Conservation (phyloP, 257 asterid species). For the Lycium barbarum region DNA sequence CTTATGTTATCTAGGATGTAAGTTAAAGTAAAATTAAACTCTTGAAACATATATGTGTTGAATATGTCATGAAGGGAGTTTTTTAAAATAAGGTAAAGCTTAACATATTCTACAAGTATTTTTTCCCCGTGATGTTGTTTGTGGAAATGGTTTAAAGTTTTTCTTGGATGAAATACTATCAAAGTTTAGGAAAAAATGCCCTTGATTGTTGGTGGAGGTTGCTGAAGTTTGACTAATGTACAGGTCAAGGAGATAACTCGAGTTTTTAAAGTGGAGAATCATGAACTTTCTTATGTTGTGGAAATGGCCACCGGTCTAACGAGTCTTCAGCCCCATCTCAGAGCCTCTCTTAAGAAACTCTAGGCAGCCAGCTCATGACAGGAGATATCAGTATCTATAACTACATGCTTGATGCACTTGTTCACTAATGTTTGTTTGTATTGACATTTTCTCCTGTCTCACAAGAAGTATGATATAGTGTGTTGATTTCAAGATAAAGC, state of each 20-base stretch:
- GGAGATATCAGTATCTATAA: not conserved
- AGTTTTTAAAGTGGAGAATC: slow-evolving; percentile 52
- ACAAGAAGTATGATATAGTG: not conserved
- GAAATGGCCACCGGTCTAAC: slow-evolving; percentile 63
- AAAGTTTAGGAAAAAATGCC: not conserved
- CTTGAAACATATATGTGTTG: not conserved
- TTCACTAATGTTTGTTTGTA: not conserved
- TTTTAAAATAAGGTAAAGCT: not conserved
- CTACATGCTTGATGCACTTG: not conserved
- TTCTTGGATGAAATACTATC: too few species aligned
- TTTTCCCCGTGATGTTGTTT: not conserved
- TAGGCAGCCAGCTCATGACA: not conserved
- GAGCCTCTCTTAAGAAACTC: slow-evolving; percentile 59
- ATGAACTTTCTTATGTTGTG: slow-evolving; percentile 56
- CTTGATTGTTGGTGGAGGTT: not conserved
- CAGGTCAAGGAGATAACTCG: slow-evolving; percentile 70
- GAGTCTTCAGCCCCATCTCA: slow-evolving; percentile 58
- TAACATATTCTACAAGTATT: not conserved
- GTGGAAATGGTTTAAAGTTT: too few species aligned
- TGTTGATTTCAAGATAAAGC: not conserved
- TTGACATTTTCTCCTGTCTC: not conserved
- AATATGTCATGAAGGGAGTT: slow-evolving; percentile 6
- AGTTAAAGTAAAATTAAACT: too few species aligned
- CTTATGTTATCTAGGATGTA: too few species aligned
- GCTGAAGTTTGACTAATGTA: not conserved